Conservation (phyloP, 768 basidiomycete species). For the Psilocybe subaeruginosa region DNA sequence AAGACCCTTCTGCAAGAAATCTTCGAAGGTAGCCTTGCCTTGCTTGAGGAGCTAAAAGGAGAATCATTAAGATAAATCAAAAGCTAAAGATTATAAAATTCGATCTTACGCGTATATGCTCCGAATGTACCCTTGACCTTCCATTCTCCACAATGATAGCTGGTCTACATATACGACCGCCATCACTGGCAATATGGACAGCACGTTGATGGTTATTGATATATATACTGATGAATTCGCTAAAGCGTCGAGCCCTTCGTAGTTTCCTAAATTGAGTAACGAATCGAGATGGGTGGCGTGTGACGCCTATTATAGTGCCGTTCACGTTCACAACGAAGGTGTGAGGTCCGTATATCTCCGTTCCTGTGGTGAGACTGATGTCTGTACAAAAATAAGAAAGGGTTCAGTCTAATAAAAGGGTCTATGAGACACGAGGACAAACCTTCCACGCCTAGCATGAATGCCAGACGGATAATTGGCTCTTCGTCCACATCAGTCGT, state of each 20-base stretch:
- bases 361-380: constrained; percentile 88
- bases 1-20: constrained; percentile 88
- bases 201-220: constrained; percentile 94
- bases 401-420: not conserved
- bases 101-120: constrained; percentile 75
- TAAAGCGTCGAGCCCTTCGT: constrained; percentile 87
- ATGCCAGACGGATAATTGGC: constrained; percentile 86
- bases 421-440: constrained; percentile 18
- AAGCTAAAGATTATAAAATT: not conserved
- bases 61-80: not conserved
- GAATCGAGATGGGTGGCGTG: constrained; percentile 82
- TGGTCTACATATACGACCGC: constrained; percentile 96
- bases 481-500: constrained; percentile 98
- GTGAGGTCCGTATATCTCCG: constrained; percentile 92
- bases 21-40: constrained; percentile 83
- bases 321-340: constrained; percentile 97
- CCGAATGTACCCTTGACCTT: constrained; percentile 71
- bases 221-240: constrained; percentile 96
- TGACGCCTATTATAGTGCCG: constrained; percentile 93
- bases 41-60: constrained; percentile 72
- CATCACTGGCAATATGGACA: constrained; percentile 96
- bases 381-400: constrained; percentile 47
- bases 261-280: constrained; percentile 91
- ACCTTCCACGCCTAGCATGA: constrained; percentile 98
- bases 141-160: constrained; percentile 94